Evolutionary conservation across 2,329 filamentous ascomycete genomes (phyloP), one percentile per base, ranked within the genome.

Genomic region (Hymenoscyphus occultus): DNA sequence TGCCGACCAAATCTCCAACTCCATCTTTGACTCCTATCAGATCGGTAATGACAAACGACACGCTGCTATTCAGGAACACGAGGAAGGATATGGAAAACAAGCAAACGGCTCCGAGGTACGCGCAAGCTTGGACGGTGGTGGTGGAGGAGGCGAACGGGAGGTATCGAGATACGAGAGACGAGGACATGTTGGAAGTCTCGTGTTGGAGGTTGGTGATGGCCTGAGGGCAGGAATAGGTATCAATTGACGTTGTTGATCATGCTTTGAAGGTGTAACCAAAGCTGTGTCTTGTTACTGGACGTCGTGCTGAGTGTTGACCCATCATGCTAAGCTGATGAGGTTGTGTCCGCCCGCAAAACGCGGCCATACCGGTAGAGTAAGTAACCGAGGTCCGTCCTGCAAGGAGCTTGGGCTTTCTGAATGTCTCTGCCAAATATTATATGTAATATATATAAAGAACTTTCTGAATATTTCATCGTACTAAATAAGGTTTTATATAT

Each of bases 1-100:
- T 95, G 63, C 92, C 92, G 66, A 94, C 91, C 60, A 92, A 86
- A 78, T 93, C 86, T 69, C 92, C 92, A 9, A 95, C 90, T 71
- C 84, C 82, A 68, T 87, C 78, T 74, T 90, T 89, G 72, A 90
- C 83, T 66, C 90, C 90, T 71, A 96, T 88, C 67, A 92, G 84
- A 76, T 94, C 90, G 67, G 91, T 94, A 67, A 96, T 87, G 65
- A 95, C 90, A 78, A 95, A 96, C 63, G 90, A 92, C 66, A 95
- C 83, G 74, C 87, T 89, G 80, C 88, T 90, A 81, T 95, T 95
- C 68, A 96, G 85, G 79, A 96, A 96, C 73, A 96, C 92, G 70
- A 96, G 89, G 80, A 95, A 95, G 63, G 90, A 90, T 74, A 96
- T 95, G 77, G 88, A 92, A 81, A 94, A 94, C 71, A 96, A 86